Conservation (phyloP, 164 flowering plant genomes). For the Annona squamosa region DNA sequence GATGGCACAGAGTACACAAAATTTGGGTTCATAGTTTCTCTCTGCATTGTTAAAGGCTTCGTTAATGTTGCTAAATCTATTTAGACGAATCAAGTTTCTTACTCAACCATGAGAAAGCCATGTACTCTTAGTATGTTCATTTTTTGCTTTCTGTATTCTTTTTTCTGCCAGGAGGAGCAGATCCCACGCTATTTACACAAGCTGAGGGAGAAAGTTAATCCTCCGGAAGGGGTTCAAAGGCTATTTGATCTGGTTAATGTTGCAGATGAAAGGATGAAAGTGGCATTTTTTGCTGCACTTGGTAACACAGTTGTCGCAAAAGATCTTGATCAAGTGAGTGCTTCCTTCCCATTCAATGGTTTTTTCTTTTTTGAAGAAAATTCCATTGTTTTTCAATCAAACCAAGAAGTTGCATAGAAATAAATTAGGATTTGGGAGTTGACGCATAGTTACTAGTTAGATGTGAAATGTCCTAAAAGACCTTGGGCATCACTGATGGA, state of each 20-base stretch:
- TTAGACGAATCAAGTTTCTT: too few species aligned
- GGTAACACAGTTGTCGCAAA: conserved; percentile 85
- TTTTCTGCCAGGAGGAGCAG: conserved; percentile 69
- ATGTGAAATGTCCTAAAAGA: too few species aligned
- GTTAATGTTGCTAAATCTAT: too few species aligned
- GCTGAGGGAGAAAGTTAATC: conserved; percentile 50
- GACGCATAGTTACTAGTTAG: too few species aligned
- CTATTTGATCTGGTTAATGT: conserved; percentile 88
- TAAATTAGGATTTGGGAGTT: too few species aligned
- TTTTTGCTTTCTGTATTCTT: neutral
- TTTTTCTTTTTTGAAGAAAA: neutral
- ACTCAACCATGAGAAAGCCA: too few species aligned
- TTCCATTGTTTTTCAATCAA: too few species aligned
- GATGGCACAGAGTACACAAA: too few species aligned
- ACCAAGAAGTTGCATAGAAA: too few species aligned
- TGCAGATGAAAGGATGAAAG: conserved; percentile 77
- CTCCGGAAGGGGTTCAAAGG: conserved; percentile 91
- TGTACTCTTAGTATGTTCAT: neutral
- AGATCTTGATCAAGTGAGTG: conserved; percentile 79
- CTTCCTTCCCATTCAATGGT: neutral
- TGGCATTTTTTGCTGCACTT: conserved; percentile 80
- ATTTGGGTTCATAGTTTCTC: too few species aligned
- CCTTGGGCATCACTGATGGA: too few species aligned
- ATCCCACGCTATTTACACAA: conserved; percentile 31
- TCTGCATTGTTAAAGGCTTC: too few species aligned